A percentile compares a stretch with the other conserved stretches of the same genome.
Evolutionary conservation across 176 grass and related monocot genomes (phyloP).

Genomic region (Elymus sibiricus): DNA sequence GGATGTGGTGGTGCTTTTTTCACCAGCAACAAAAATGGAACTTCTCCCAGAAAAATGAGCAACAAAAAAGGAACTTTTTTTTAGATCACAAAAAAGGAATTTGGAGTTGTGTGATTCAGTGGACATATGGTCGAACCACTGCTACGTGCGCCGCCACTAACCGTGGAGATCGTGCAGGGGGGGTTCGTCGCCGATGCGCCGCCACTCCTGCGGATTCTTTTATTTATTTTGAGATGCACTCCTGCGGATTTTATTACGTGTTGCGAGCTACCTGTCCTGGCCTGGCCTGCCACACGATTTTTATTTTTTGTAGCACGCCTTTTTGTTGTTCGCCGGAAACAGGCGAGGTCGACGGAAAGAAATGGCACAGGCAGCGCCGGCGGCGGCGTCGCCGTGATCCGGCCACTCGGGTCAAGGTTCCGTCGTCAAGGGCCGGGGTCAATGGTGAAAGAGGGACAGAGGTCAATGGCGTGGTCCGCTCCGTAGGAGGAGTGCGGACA

Average conservation of each 20-base stretch:
- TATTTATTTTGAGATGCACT: too few relatives aligned
- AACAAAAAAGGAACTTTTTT: not conserved
- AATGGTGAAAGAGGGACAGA: not conserved
- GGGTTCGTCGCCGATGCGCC: not conserved
- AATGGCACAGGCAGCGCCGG: not conserved
- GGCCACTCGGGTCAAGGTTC: not conserved
- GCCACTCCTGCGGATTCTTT: not conserved
- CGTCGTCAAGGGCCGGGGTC: not conserved
- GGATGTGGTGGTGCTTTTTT: too few relatives aligned
- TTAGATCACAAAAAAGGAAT: too few relatives aligned
- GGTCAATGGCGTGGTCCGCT: not conserved
- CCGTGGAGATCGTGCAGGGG: not conserved
- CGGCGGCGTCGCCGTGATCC: not conserved
- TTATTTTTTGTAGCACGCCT: not conserved
- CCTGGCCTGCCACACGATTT: not conserved
- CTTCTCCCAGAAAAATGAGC: too few relatives aligned
- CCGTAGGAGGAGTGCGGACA: not conserved
- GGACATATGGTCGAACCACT: conserved; percentile 8
- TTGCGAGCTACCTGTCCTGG: too few relatives aligned
- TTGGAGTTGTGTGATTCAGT: not conserved
- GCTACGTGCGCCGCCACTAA: not conserved
- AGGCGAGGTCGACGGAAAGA: not conserved
- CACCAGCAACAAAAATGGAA: too few relatives aligned
- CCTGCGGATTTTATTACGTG: too few relatives aligned
- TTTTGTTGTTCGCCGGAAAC: not conserved